Percentiles rank a stretch among this genome's conserved stretches.
Evolutionary conservation across 192 early-diverging fungal genomes (phyloP).

Genomic region (Mycoemilia scoparia): DNA sequence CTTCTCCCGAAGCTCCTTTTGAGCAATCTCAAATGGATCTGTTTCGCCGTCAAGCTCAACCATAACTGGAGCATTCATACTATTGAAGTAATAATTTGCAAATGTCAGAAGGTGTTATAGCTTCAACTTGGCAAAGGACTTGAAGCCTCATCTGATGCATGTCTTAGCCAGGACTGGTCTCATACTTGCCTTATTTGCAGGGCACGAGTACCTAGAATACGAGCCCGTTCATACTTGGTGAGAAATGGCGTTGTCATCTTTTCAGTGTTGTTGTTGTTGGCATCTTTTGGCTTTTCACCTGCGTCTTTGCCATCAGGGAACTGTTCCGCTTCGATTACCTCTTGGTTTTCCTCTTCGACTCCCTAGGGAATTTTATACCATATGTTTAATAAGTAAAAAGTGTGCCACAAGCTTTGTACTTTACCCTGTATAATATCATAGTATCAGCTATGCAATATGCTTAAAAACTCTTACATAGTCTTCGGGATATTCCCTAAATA

Average conservation of each 20-base stretch:
- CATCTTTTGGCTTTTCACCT: too few relatives aligned
- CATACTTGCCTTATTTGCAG: conserved; percentile 93
- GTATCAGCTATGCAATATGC: too few relatives aligned
- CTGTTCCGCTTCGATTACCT: conserved; percentile 18
- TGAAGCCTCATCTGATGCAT: too few relatives aligned
- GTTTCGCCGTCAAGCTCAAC: conserved; percentile 84
- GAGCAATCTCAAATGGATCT: conserved; percentile 85
- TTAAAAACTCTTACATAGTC: too few relatives aligned
- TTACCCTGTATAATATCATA: conserved; percentile 20
- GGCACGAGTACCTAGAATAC: conserved; percentile 77
- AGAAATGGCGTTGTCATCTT: conserved; percentile 93
- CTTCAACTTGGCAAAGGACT: neutral
- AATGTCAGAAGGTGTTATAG: neutral
- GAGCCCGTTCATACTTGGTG: conserved; percentile 94
- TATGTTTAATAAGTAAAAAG: neutral
- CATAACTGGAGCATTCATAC: conserved; percentile 98
- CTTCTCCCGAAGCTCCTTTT: conserved; percentile 80
- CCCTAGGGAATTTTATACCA: conserved; percentile 8
- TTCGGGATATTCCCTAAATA: too few relatives aligned
- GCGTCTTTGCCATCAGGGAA: conserved; percentile 20
- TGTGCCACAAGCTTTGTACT: neutral
- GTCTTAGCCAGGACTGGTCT: too few relatives aligned
- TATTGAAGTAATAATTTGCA: too few relatives aligned
- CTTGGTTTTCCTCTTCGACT: conserved; percentile 11
- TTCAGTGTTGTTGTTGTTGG: conserved; percentile 34